These are phyloP conservation scores for Myxozyma melibiosi DNA, from an alignment of 805 yeast species.

Conservation along the genomic window DNA sequence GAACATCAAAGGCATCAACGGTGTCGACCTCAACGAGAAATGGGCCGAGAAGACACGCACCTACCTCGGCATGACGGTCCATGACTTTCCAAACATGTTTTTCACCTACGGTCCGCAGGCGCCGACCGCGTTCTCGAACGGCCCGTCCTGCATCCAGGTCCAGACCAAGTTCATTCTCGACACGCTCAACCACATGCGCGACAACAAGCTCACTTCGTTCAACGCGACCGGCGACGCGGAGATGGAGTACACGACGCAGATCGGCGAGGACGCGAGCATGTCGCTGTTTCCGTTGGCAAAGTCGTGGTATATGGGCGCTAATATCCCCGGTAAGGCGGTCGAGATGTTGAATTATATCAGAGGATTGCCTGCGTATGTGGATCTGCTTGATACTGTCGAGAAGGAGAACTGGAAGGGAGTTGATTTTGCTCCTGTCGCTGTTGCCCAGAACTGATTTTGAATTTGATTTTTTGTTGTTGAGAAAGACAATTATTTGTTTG, in stretches of 20 bases:
- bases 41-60: conserved; percentile 38
- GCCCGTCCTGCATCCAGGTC: conserved; percentile 39
- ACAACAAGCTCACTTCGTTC: conserved; percentile 22
- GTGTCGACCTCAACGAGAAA: conserved; percentile 32
- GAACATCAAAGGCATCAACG: conserved; percentile 31
- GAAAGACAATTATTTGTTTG: no score
- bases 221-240: conserved; percentile 36
- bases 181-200: conserved; percentile 25
- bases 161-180: conserved; percentile 37
- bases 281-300: conserved; percentile 37
- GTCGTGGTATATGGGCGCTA: conserved; percentile 42
- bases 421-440: not conserved
- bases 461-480: no score
- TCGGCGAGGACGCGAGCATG: conserved; percentile 29
- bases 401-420: conserved; percentile 1
- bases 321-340: conserved; percentile 40
- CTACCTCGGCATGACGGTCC: conserved; percentile 37
- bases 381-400: conserved; percentile 17
- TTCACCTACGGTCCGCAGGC: conserved; percentile 42
- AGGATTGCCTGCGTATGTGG: conserved; percentile 36
- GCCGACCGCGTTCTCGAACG: conserved; percentile 42
- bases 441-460: no score
- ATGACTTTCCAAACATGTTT: conserved; percentile 41
- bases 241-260: conserved; percentile 31
- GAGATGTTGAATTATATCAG: conserved; percentile 37